Evolutionary conservation across 2,329 filamentous ascomycete species (phyloP).

Genomic region (Torrubiella hemipterigena): DNA sequence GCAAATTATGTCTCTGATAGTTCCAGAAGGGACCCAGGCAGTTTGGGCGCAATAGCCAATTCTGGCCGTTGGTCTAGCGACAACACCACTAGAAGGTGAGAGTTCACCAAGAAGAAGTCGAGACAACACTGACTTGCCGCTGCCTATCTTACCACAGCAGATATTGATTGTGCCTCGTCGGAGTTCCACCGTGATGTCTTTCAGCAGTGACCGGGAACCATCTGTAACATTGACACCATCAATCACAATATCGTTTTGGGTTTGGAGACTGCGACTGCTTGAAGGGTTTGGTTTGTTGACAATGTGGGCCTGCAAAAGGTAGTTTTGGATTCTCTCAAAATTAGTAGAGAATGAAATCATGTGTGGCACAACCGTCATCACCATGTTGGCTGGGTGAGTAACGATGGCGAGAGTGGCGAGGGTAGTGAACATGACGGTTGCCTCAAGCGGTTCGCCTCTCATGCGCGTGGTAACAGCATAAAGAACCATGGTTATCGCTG

Average conservation of each 20-base stretch:
- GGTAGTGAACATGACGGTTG: slow-evolving; percentile 3
- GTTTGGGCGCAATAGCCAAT: slow-evolving; percentile 5
- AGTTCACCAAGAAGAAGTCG: slow-evolving; percentile 3
- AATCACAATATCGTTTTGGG: too few relatives aligned
- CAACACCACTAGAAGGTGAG: not conserved
- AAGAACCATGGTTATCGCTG: slow-evolving; percentile 4
- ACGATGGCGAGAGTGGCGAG: slow-evolving; percentile 5
- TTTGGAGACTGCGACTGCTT: not conserved
- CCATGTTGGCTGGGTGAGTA: slow-evolving; percentile 10
- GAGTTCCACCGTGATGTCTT: slow-evolving; percentile 1
- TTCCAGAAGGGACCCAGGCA: slow-evolving; percentile 2
- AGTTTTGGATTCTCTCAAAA: slow-evolving; percentile 4
- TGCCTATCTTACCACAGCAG: slow-evolving; percentile 5
- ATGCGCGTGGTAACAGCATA: slow-evolving; percentile 1
- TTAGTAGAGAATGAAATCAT: slow-evolving; percentile 2
- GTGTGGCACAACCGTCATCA: slow-evolving; percentile 9
- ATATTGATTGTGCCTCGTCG: not conserved
- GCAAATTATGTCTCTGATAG: slow-evolving; percentile 4
- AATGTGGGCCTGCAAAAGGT: slow-evolving; percentile 3
- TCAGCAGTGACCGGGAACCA: not conserved
- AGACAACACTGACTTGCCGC: slow-evolving; percentile 5
- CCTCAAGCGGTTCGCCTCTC: slow-evolving; percentile 1
- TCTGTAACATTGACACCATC: not conserved
- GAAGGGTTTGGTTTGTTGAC: too few relatives aligned
- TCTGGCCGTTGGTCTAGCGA: not conserved